Percentiles rank a stretch among this genome's conserved stretches.
Evolutionary conservation across 805 yeast species (phyloP).

Genomic region (Candida khao-thaluensis): DNA sequence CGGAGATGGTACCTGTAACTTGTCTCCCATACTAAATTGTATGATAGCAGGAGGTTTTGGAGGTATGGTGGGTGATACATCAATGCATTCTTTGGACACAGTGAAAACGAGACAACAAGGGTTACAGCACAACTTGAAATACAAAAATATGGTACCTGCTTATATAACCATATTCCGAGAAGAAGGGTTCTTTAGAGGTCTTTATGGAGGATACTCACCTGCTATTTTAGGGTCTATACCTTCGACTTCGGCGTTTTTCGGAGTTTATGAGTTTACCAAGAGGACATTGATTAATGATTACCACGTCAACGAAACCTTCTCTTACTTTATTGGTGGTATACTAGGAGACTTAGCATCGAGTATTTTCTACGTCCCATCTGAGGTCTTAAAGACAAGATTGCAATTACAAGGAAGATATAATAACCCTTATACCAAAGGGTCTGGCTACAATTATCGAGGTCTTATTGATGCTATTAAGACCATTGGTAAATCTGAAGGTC

Average conservation of each 20-base stretch:
- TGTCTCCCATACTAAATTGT: slow-evolving; percentile 54
- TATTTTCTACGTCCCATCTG: slow-evolving; percentile 90
- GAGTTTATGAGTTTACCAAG: slow-evolving; percentile 83
- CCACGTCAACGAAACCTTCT: slow-evolving; percentile 69
- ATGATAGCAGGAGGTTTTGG: slow-evolving; percentile 93
- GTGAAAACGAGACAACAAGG: slow-evolving; percentile 98
- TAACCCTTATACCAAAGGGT: slow-evolving; percentile 64
- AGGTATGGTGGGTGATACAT: slow-evolving; percentile 87
- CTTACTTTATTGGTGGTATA: slow-evolving; percentile 84
- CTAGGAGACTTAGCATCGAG: slow-evolving; percentile 92
- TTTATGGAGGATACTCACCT: slow-evolving; percentile 90
- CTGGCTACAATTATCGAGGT: slow-evolving; percentile 87
- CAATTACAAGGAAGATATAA: slow-evolving; percentile 90
- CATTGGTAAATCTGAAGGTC: slow-evolving; percentile 69
- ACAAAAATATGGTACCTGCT: slow-evolving; percentile 73
- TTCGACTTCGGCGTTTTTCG: slow-evolving; percentile 90
- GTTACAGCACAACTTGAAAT: slow-evolving; percentile 66
- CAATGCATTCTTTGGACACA: slow-evolving; percentile 95
- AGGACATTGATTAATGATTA: slow-evolving; percentile 63
- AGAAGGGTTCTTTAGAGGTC: slow-evolving; percentile 82
- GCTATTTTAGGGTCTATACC: slow-evolving; percentile 93
- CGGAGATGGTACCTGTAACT: neutral
- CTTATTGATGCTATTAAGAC: slow-evolving; percentile 66
- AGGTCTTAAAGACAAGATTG: slow-evolving; percentile 87
- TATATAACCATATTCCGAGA: slow-evolving; percentile 71